Conservation (phyloP, 441 rosid species). For the Flueggea neowawraea region DNA sequence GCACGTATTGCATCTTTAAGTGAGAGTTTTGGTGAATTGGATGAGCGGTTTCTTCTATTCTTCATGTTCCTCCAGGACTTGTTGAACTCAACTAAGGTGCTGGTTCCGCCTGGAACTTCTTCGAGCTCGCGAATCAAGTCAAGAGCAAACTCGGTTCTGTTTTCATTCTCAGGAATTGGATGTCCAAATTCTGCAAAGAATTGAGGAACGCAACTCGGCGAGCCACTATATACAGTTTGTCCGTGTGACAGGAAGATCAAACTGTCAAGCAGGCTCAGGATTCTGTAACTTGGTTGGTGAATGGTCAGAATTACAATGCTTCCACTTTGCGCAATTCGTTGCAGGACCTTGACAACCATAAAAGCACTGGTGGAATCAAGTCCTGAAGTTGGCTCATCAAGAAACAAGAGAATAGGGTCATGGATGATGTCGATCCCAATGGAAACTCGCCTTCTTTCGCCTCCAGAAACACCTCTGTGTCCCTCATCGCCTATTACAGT, state of each 20-base stretch:
- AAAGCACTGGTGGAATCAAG: slow-evolving; percentile 75
- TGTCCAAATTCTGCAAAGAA: slow-evolving; percentile 57
- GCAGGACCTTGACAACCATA: slow-evolving; percentile 75
- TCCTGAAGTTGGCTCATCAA: slow-evolving; percentile 77
- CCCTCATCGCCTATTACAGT: slow-evolving; percentile 84
- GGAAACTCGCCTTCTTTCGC: slow-evolving; percentile 76
- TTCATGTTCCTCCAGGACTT: slow-evolving; percentile 41
- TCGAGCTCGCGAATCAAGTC: slow-evolving; percentile 69
- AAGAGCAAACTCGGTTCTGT: slow-evolving; percentile 63
- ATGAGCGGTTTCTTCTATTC: slow-evolving; percentile 10
- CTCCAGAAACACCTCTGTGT: slow-evolving; percentile 74
- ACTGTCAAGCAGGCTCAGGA: slow-evolving; percentile 52
- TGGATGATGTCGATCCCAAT: slow-evolving; percentile 71
- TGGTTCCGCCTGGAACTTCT: slow-evolving; percentile 55
- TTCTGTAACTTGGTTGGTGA: slow-evolving; percentile 76
- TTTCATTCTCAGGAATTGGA: slow-evolving; percentile 70
- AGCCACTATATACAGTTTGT: slow-evolving; percentile 51
- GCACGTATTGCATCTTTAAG: slow-evolving; percentile 53
- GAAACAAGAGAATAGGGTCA: slow-evolving; percentile 72
- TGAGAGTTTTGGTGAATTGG: slow-evolving; percentile 25
- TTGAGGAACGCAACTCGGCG: slow-evolving; percentile 39
- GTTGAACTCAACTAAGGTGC: slow-evolving; percentile 53
- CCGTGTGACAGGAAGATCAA: slow-evolving; percentile 70
- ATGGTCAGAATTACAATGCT: slow-evolving; percentile 73
- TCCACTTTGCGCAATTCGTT: slow-evolving; percentile 68